Evolutionary conservation across 2,329 filamentous ascomycete species (phyloP).

Genomic region (Paecilomyces formosus): DNA sequence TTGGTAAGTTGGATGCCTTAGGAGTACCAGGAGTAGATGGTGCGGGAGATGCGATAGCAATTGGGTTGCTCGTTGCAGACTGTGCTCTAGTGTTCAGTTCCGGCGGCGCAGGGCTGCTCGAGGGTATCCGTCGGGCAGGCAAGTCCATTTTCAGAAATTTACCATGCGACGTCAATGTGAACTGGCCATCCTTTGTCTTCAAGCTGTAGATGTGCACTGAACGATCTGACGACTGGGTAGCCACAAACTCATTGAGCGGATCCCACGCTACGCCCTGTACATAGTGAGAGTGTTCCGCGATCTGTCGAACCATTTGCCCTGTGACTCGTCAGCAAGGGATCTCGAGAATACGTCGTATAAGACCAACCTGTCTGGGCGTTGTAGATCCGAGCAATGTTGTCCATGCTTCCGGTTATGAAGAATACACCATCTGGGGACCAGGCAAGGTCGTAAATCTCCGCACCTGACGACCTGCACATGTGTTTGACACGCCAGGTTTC

Average conservation of each 20-base stretch:
- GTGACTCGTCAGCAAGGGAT: slow-evolving; percentile 14
- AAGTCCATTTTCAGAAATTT: slow-evolving; percentile 89
- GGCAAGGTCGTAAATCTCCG: slow-evolving; percentile 95
- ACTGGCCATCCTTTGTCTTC: slow-evolving; percentile 93
- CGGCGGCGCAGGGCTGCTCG: slow-evolving; percentile 83
- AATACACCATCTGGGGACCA: slow-evolving; percentile 97
- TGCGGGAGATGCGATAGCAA: slow-evolving; percentile 68
- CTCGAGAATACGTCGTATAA: slow-evolving; percentile 1
- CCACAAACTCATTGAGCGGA: slow-evolving; percentile 94
- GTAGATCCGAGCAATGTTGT: slow-evolving; percentile 96
- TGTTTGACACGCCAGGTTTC: slow-evolving; percentile 96
- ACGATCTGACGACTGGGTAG: slow-evolving; percentile 94
- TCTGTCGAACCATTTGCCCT: slow-evolving; percentile 73
- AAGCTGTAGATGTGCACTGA: slow-evolving; percentile 96
- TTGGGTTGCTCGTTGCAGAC: slow-evolving; percentile 25
- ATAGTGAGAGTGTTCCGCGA: slow-evolving; percentile 96
- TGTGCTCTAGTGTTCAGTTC: slow-evolving; percentile 50
- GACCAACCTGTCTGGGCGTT: slow-evolving; percentile 76
- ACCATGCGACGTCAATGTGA: slow-evolving; percentile 69
- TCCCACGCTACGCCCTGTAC: slow-evolving; percentile 99
- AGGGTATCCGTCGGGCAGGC: slow-evolving; percentile 82
- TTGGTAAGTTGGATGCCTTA: slow-evolving; percentile 78
- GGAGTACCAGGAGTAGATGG: slow-evolving; percentile 92
- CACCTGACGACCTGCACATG: slow-evolving; percentile 91
- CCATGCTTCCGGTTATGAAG: slow-evolving; percentile 99